Evolutionary conservation across 73 alveolate genomes (phyloP), one percentile per base, ranked within the genome.

Genomic region (Tetrahymena elliotti): DNA sequence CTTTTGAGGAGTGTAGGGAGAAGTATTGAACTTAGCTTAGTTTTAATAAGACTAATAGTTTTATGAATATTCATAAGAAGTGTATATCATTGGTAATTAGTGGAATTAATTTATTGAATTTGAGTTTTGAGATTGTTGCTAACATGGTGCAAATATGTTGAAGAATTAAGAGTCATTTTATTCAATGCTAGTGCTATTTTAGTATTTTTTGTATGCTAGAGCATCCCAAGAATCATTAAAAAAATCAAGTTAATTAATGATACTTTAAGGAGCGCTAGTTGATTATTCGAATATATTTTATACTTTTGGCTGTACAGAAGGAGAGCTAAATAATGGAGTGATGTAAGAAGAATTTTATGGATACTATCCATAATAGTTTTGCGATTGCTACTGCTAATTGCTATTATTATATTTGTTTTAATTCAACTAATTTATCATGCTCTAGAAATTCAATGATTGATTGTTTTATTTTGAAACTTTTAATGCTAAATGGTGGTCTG

Each of bases 1-100:
- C 88, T 68, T 68, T 68, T 68, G 88, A 27, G 88, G 88, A 68
- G 88, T 68, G 88, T 68, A 68, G 88, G 88, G 88, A 68, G 88
- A 68, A 68, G 88, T 68, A 68, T 27, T 68, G 15, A 27, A 68
- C n/a, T 68, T 11, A 1, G 38, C 3, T 47, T 10, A 10, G 6
- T 47, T 47, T 47, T 7, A 8, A 47, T 10, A 47, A 47, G 82
- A 18, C 20, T 47, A 47, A 27, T 47, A 47, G 82, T 27, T 47
- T 27, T 47, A 15, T 47, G 88, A 27, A 1, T 22, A 27, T 0
- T 68, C 88, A 24, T 22, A 68, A 68, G 88, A 36, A 68, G 36
- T 31, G 20, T 27, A 68, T 6, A 68, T 68, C 20, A 68, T 31
- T 2, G 88, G 88, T 8, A 68, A 68, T 68, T 68, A 10, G 11